A percentile compares a stretch with the other conserved stretches of the same genome.
These are phyloP conservation scores for Candida parachauliodes DNA, from an alignment of 805 yeast species.

Conservation along the genomic window DNA sequence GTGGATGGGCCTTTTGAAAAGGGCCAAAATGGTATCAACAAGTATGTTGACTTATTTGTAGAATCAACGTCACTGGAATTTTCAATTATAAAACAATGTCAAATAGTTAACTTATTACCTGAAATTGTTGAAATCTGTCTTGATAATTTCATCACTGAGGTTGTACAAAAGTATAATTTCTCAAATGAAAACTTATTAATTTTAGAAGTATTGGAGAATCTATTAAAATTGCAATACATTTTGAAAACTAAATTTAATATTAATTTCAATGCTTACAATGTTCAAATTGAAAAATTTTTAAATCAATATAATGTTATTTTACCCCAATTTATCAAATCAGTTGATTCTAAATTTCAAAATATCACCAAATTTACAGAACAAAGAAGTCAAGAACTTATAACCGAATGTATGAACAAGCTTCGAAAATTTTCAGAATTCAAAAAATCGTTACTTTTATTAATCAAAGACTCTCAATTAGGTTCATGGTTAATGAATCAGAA, in stretches of 20 bases:
- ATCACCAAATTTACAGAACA: constrained; percentile 44
- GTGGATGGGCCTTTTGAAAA: constrained; percentile 50
- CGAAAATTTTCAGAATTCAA: constrained; percentile 62
- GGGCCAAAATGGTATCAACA: constrained; percentile 56
- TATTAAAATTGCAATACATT: constrained; percentile 20
- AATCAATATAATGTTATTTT: constrained; percentile 39
- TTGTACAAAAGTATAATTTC: constrained; percentile 13
- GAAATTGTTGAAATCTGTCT: neutral
- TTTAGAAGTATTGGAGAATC: constrained; percentile 45
- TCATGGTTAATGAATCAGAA: constrained; percentile 62
- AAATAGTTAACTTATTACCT: constrained; percentile 2
- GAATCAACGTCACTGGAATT: constrained; percentile 49
- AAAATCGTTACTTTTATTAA: constrained; percentile 47
- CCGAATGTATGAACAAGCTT: constrained; percentile 67
- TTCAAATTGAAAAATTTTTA: constrained; percentile 16
- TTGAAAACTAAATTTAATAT: constrained; percentile 2
- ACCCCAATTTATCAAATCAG: constrained; percentile 51
- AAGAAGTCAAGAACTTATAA: constrained; percentile 67
- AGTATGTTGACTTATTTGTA: constrained; percentile 50
- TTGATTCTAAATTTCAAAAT: constrained; percentile 42
- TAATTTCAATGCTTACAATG: constrained; percentile 8
- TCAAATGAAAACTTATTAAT: constrained; percentile 24
- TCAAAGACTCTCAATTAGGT: constrained; percentile 53
- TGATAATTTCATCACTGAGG: constrained; percentile 1
- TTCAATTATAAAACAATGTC: constrained; percentile 39